Evolutionary conservation across 805 yeast species (phyloP).

Genomic region (Starmerella cellae): DNA sequence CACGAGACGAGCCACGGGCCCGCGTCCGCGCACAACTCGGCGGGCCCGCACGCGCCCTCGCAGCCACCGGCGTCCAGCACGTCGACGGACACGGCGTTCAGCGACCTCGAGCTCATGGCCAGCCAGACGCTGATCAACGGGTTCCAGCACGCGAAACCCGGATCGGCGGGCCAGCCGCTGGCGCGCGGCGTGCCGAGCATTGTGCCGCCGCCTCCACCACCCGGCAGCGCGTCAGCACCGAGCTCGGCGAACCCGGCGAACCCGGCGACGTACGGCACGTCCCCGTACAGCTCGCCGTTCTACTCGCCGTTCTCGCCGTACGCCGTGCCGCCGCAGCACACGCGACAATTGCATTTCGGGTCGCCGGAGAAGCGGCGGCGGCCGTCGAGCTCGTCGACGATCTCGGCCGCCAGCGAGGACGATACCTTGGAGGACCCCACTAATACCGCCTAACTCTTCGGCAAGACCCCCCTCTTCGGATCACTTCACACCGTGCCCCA

Average conservation of each 20-base stretch:
- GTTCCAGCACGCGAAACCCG: constrained; percentile 7
- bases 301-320: constrained; percentile 16
- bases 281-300: constrained; percentile 16
- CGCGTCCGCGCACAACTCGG: neutral
- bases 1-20: neutral
- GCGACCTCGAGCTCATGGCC: constrained; percentile 42
- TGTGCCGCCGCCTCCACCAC: neutral
- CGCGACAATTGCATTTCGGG: constrained; percentile 19
- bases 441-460: neutral
- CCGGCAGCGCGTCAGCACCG: neutral
- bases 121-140: constrained; percentile 35
- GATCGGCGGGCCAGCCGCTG: neutral
- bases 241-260: constrained; percentile 2
- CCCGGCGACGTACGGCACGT: constrained; percentile 4
- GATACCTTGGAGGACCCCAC: constrained; percentile 21
- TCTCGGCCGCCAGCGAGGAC: constrained; percentile 27
- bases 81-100: constrained; percentile 20
- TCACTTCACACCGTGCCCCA: too few species aligned
- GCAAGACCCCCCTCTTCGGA: too few species aligned
- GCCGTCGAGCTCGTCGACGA: constrained; percentile 28
- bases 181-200: neutral
- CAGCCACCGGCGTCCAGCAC: neutral
- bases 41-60: constrained; percentile 2
- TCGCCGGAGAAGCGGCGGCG: constrained; percentile 21
- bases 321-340: constrained; percentile 9